Conservation (phyloP, 2,329 filamentous ascomycete genomes). For the Coleophoma eucalyptorum region DNA sequence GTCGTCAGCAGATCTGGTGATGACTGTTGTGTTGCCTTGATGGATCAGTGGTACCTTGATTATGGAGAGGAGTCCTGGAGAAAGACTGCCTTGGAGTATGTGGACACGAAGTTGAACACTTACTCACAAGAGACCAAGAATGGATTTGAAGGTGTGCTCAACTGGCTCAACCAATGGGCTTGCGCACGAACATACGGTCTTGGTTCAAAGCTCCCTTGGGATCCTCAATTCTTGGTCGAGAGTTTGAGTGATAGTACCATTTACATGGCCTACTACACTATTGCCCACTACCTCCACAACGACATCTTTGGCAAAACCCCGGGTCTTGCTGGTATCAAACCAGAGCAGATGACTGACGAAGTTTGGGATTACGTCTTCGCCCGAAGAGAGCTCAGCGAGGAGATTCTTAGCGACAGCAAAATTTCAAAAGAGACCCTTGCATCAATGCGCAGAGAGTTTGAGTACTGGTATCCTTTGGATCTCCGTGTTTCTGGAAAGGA, state of each 20-base stretch:
- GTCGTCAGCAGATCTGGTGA: constrained; percentile 88
- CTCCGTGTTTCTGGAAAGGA: constrained; percentile 88
- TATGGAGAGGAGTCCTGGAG: constrained; percentile 93
- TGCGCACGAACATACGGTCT: constrained; percentile 89
- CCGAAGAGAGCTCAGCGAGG: constrained; percentile 65
- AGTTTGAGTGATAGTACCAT: constrained; percentile 88
- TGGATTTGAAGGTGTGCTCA: constrained; percentile 78
- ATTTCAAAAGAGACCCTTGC: constrained; percentile 73
- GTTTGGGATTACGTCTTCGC: constrained; percentile 97
- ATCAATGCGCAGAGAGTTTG: constrained; percentile 84
- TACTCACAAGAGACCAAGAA: constrained; percentile 76
- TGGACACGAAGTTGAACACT: constrained; percentile 72
- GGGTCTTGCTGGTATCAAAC: constrained; percentile 63
- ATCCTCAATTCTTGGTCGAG: constrained; percentile 86
- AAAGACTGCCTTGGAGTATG: constrained; percentile 66
- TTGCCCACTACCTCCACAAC: constrained; percentile 66
- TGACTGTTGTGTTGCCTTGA: constrained; percentile 86
- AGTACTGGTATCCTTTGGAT: constrained; percentile 96
- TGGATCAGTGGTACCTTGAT: constrained; percentile 98
- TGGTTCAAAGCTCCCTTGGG: constrained; percentile 93
- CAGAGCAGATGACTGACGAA: constrained; percentile 89
- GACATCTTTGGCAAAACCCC: constrained; percentile 79
- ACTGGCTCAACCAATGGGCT: constrained; percentile 95
- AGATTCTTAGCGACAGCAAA: constrained; percentile 59
- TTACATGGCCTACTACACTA: constrained; percentile 81